These are phyloP conservation scores for Lathyrus oleraceus DNA, from an alignment of 306 rosid genomes.

Conservation along the genomic window DNA sequence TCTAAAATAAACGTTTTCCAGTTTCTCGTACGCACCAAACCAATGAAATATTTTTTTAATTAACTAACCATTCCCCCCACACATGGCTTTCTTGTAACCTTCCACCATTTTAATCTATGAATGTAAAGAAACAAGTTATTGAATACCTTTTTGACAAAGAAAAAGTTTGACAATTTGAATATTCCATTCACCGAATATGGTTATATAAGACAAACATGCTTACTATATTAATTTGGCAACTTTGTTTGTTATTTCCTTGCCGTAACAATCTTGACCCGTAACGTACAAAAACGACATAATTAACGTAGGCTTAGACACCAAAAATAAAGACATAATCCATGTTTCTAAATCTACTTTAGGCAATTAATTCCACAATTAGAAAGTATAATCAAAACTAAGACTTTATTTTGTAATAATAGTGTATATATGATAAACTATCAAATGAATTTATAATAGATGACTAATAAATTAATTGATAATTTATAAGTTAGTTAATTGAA, in stretches of 20 bases:
- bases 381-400: too few species aligned
- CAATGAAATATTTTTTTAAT: neutral
- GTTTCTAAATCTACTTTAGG: neutral
- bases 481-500: too few species aligned
- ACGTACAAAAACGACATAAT: neutral
- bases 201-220: neutral
- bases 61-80: neutral
- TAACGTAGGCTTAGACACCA: neutral
- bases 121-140: neutral
- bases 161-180: neutral
- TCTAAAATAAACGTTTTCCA: neutral
- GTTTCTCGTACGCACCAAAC: neutral
- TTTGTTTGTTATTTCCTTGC: neutral
- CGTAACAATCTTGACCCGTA: neutral
- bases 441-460: too few species aligned
- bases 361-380: neutral
- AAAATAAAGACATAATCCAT: neutral
- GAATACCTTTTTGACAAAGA: conserved; percentile 4
- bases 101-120: conserved; percentile 1
- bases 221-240: neutral
- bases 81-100: conserved; percentile 15
- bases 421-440: too few species aligned
- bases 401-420: too few species aligned
- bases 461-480: too few species aligned
- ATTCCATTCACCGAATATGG: neutral